phyloP scores from a whole-genome alignment of 768 basidiomycete genomes.

The Lactarius akahatsu region DNA sequence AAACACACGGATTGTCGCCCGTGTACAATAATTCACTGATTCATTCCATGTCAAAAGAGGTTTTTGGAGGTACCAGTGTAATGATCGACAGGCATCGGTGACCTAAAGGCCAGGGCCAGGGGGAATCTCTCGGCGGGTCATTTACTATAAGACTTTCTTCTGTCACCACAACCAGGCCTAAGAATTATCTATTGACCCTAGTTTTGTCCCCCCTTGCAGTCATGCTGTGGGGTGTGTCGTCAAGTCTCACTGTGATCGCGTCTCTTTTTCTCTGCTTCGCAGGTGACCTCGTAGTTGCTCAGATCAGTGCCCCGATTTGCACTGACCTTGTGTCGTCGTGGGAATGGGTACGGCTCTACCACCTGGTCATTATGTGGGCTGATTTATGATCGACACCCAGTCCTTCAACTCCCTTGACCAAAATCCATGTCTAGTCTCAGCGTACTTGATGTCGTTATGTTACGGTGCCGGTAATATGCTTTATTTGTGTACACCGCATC shows the following conservation, averaged over 20 bases:
- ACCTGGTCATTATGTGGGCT: not conserved
- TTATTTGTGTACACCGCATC: not conserved
- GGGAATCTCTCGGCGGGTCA: no score
- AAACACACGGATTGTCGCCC: no score
- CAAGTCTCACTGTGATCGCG: not conserved
- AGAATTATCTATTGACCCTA: not conserved
- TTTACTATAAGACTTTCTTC: not conserved
- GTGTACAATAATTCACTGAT: no score
- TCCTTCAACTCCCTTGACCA: not conserved
- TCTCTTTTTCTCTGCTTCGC: not conserved
- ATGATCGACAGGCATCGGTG: no score
- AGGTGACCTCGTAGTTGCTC: not conserved
- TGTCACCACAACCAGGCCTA: not conserved
- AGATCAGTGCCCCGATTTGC: not conserved
- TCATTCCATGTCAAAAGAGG: no score
- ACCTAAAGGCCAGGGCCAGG: no score
- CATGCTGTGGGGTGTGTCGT: not conserved
- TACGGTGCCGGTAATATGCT: not conserved
- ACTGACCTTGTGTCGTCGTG: not conserved
- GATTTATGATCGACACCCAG: not conserved
- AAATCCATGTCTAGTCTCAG: not conserved
- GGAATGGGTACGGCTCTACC: not conserved
- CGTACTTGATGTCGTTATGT: not conserved
- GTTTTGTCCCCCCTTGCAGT: not conserved
- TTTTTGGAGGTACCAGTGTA: no score